Evolutionary conservation across 2,329 filamentous ascomycete genomes (phyloP).

Genomic region (Mycocentrospora acerina): DNA sequence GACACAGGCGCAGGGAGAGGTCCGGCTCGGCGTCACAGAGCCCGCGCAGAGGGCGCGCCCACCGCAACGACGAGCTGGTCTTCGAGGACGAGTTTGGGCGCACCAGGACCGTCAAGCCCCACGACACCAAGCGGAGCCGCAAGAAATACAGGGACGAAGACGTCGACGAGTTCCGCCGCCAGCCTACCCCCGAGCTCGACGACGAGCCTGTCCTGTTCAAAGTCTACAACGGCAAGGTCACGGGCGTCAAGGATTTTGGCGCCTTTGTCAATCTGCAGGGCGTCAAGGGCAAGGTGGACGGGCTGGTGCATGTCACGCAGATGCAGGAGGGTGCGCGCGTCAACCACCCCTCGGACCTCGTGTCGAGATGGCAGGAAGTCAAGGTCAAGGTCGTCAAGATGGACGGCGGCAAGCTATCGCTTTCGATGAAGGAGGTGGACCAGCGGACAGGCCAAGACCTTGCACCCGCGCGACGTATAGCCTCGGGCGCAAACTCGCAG

Average conservation of each 20-base stretch:
- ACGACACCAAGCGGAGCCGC: slow-evolving; percentile 45
- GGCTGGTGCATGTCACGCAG: slow-evolving; percentile 89
- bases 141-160: slow-evolving; percentile 40
- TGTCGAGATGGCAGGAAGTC: slow-evolving; percentile 77
- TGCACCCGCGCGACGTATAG: slow-evolving; percentile 73
- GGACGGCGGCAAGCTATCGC: slow-evolving; percentile 75
- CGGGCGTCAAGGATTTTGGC: slow-evolving; percentile 92
- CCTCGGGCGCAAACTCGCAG: slow-evolving; percentile 88
- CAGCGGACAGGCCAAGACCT: slow-evolving; percentile 84
- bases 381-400: slow-evolving; percentile 92
- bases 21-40: slow-evolving; percentile 59
- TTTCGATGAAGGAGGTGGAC: slow-evolving; percentile 98
- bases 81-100: slow-evolving; percentile 63
- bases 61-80: slow-evolving; percentile 53
- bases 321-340: slow-evolving; percentile 83
- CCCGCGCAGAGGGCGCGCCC: slow-evolving; percentile 42
- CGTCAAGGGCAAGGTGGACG: slow-evolving; percentile 85
- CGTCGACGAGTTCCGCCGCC: slow-evolving; percentile 64
- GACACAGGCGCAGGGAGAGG: slow-evolving; percentile 48
- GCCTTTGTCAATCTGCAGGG: slow-evolving; percentile 91
- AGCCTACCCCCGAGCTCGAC: slow-evolving; percentile 74
- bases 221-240: slow-evolving; percentile 86
- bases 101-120: slow-evolving; percentile 43
- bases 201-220: slow-evolving; percentile 81
- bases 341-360: slow-evolving; percentile 86